These are phyloP conservation scores for Murraya paniculata DNA, from an alignment of 345 rosid genomes.

Conservation along the genomic window DNA sequence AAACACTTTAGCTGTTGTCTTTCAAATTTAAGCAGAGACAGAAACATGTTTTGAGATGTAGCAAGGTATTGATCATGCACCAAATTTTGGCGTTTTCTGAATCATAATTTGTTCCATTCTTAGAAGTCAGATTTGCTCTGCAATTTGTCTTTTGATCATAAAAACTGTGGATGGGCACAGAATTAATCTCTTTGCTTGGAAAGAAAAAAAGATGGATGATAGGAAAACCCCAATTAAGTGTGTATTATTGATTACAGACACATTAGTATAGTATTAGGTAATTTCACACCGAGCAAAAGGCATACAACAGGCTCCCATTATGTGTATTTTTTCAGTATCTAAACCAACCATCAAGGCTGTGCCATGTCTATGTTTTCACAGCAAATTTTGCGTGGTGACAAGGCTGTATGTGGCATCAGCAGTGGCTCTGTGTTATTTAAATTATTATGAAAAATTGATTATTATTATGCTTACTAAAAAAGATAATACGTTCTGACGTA, in stretches of 20 bases:
- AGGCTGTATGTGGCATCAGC: neutral
- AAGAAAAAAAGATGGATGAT: neutral
- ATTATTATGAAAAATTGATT: neutral
- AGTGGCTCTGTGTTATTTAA: neutral
- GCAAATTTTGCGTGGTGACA: neutral
- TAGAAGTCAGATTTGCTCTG: neutral
- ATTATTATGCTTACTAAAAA: neutral
- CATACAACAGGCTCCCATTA: neutral
- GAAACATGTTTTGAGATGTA: neutral
- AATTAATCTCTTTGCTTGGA: neutral
- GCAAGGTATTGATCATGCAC: neutral
- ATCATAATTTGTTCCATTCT: neutral
- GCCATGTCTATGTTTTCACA: neutral
- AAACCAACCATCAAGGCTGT: neutral
- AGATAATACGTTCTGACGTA: neutral
- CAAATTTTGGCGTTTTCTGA: neutral
- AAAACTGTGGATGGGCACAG: neutral
- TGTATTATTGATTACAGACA: neutral
- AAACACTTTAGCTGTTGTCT: no score
- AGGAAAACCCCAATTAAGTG: neutral
- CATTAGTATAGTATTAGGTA: neutral
- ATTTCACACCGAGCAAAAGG: neutral
- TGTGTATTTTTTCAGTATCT: neutral
- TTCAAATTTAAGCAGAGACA: no score
- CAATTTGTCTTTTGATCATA: neutral